Evolutionary conservation across 208 protist genomes (phyloP).

Genomic region (Crithidia sp.): DNA sequence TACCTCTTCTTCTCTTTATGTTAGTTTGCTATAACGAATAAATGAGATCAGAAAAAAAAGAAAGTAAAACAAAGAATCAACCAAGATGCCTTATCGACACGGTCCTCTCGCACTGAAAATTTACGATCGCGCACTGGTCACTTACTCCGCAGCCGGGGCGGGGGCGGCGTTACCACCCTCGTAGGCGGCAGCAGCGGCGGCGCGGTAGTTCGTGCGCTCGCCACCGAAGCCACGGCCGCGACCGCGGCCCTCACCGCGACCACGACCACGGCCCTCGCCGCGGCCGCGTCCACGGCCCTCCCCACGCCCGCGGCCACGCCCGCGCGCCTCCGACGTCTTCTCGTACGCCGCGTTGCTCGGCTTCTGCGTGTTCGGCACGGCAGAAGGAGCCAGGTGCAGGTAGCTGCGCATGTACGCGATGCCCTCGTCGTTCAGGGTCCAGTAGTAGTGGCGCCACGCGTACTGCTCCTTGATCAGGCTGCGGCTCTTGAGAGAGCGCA

Average conservation of each 20-base stretch:
- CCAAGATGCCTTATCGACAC: background rate
- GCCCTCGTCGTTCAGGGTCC: conserved; percentile 93
- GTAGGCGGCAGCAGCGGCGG: conserved; percentile 39
- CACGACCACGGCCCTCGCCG: conserved; percentile 52
- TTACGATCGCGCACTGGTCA: too few species aligned
- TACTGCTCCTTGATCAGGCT: conserved; percentile 94
- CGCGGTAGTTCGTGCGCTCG: conserved; percentile 82
- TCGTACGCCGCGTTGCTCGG: conserved; percentile 57
- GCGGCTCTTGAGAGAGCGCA: conserved; percentile 92
- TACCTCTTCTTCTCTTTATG: too few species aligned
- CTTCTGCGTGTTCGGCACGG: conserved; percentile 94
- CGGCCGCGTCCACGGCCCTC: conserved; percentile 60
- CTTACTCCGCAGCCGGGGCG: conserved; percentile 50
- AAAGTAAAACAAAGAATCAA: background rate
- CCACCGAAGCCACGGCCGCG: conserved; percentile 79
- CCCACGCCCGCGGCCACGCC: conserved; percentile 44
- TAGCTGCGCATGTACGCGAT: conserved; percentile 93
- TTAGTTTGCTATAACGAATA: too few species aligned
- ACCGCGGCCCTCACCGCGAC: conserved; percentile 64
- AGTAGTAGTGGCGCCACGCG: conserved; percentile 96
- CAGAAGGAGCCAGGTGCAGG: conserved; percentile 88
- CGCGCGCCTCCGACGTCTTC: conserved; percentile 49
- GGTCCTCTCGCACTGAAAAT: too few species aligned
- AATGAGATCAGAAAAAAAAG: background rate
- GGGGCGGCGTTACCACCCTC: conserved; percentile 35